Evolutionary conservation across 2,329 filamentous ascomycete genomes (phyloP).

Genomic region (Rachicladosporium sp.): DNA sequence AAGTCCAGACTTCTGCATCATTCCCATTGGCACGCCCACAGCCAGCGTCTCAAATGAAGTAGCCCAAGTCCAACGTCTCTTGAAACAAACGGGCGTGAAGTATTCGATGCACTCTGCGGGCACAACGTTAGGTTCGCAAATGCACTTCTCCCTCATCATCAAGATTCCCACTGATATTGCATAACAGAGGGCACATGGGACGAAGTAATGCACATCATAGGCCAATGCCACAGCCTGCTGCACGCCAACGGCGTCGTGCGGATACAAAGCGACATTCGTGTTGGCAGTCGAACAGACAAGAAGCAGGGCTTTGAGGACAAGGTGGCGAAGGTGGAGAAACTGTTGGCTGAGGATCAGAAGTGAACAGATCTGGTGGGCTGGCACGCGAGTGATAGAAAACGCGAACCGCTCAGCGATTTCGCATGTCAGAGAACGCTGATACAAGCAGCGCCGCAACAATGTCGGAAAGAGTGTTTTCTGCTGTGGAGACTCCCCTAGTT

Average conservation of each 20-base stretch:
- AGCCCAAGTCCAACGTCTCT: constrained; percentile 73
- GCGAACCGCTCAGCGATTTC: too few species aligned
- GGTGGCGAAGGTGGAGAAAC: constrained; percentile 48
- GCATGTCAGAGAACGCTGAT: too few species aligned
- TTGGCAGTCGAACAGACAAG: constrained; percentile 80
- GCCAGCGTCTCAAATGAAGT: constrained; percentile 53
- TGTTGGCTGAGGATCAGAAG: constrained; percentile 31
- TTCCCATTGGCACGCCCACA: constrained; percentile 54
- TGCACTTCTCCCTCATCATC: background rate
- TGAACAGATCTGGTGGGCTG: constrained; percentile 3
- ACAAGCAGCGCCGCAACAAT: too few species aligned
- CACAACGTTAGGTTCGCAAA: constrained; percentile 68
- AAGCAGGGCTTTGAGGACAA: constrained; percentile 71
- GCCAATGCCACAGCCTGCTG: constrained; percentile 66
- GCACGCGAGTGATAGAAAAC: too few species aligned
- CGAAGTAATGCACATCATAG: constrained; percentile 69
- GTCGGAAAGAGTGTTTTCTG: too few species aligned
- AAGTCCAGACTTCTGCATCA: constrained; percentile 68
- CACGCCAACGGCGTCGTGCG: constrained; percentile 66
- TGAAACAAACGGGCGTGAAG: constrained; percentile 67
- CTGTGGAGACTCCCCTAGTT: too few species aligned
- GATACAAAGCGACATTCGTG: constrained; percentile 79
- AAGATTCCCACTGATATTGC: background rate
- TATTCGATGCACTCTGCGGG: constrained; percentile 90
- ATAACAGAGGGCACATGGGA: constrained; percentile 77